A percentile compares a stretch with the other conserved stretches of the same genome.
phyloP scores from a whole-genome alignment of 345 rosid genomes.

The Durio zibethinus region DNA sequence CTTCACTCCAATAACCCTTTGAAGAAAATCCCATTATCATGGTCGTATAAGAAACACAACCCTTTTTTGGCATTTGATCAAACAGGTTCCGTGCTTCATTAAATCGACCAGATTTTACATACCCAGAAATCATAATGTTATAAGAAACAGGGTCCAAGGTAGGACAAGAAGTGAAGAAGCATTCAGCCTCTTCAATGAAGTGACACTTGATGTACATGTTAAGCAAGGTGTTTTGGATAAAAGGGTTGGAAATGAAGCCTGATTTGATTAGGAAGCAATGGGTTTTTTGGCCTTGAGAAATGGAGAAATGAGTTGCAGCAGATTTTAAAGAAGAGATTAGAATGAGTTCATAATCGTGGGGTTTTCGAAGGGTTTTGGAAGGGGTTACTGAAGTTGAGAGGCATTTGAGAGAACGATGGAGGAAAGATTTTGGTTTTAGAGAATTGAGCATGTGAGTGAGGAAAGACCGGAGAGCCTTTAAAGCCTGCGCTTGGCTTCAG shows the following conservation, averaged over 20 bases:
- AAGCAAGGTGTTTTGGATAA: constrained; percentile 60
- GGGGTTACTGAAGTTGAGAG: constrained; percentile 8
- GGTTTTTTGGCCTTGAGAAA: constrained; percentile 43
- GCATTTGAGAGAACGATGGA: constrained; percentile 32
- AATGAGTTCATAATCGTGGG: constrained; percentile 33
- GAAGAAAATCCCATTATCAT: constrained; percentile 66
- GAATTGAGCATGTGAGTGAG: constrained; percentile 31
- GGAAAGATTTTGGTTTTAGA: constrained; percentile 25
- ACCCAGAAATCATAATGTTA: constrained; percentile 67
- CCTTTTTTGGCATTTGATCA: constrained; percentile 54
- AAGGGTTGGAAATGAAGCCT: constrained; percentile 59
- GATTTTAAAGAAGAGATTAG: constrained; percentile 59
- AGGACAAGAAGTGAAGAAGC: constrained; percentile 33
- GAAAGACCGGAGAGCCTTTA: constrained; percentile 36
- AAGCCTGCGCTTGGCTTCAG: too few species aligned
- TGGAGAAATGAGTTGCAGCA: constrained; percentile 37
- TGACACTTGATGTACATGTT: constrained; percentile 73
- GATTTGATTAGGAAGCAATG: constrained; percentile 53
- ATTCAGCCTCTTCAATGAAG: constrained; percentile 46
- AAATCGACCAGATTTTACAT: constrained; percentile 40
- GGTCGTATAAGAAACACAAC: constrained; percentile 60
- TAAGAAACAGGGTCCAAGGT: constrained; percentile 49
- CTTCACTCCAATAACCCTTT: constrained; percentile 45
- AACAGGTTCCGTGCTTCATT: constrained; percentile 56
- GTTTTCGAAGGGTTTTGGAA: constrained; percentile 5